Percentiles rank a stretch among this genome's conserved stretches.
These are phyloP conservation scores for Tephrocybe sp. DNA, from an alignment of 768 basidiomycete species.

Conservation along the genomic window DNA sequence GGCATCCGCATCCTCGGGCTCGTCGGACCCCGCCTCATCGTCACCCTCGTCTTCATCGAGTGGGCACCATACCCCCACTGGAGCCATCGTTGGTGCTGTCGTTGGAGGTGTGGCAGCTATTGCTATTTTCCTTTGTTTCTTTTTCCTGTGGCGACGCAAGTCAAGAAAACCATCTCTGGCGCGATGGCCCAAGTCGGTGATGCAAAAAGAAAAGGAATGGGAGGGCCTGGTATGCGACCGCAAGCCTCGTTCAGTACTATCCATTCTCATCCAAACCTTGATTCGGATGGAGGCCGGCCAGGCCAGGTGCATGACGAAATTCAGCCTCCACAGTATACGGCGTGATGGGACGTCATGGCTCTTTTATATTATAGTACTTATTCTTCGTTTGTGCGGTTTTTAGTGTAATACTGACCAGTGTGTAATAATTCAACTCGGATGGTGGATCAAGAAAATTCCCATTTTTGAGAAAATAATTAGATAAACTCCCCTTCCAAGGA, in stretches of 20 bases:
- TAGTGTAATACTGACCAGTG: too few species aligned
- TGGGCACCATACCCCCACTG: conserved; percentile 8
- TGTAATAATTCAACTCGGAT: too few species aligned
- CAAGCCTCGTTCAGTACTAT: not conserved
- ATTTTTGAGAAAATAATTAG: not conserved
- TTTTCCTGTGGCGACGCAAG: conserved; percentile 1
- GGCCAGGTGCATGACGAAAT: not conserved
- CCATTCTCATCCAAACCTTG: not conserved
- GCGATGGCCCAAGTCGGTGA: conserved; percentile 1
- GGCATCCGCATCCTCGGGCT: conserved; percentile 2
- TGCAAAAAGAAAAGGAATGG: not conserved
- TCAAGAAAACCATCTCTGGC: not conserved
- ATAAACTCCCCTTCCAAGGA: not conserved
- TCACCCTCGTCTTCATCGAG: conserved; percentile 1
- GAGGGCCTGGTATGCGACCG: not conserved
- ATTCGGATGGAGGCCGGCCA: not conserved
- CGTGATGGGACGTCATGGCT: not conserved
- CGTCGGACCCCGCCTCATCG: not conserved
- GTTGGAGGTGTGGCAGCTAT: conserved; percentile 13
- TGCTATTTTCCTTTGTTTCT: not conserved
- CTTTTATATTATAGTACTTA: not conserved
- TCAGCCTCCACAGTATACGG: not conserved
- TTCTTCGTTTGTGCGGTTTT: not conserved
- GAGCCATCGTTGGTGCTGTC: conserved; percentile 20
- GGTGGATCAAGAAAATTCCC: too few species aligned